Conservation (phyloP, 225 moss, liverwort and hornwort species). For the Neckera pumila region DNA sequence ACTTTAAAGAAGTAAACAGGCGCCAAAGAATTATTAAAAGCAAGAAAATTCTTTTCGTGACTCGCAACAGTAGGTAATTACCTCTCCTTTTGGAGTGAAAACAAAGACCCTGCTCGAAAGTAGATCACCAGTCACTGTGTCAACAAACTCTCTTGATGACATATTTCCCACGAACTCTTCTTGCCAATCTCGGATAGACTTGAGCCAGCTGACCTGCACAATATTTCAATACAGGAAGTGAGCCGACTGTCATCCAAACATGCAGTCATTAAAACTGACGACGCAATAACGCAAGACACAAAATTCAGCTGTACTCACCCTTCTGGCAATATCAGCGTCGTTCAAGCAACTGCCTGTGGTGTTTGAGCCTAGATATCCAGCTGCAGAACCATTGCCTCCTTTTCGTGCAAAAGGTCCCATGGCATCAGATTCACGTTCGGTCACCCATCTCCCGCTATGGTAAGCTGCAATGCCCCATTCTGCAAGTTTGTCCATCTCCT, state of each 20-base stretch:
- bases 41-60: not conserved
- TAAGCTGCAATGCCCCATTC: constrained; percentile 96
- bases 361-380: constrained; percentile 33
- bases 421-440: constrained; percentile 43
- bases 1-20: not conserved
- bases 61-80: not conserved
- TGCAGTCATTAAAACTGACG: not conserved
- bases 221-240: not conserved
- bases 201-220: constrained; percentile 96
- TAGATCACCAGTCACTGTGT: constrained; percentile 94
- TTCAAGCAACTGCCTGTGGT: constrained; percentile 52
- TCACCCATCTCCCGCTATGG: constrained; percentile 72
- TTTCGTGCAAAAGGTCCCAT: constrained; percentile 49
- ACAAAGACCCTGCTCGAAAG: constrained; percentile 98
- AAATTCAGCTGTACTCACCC: constrained; percentile 37
- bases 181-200: constrained; percentile 99
- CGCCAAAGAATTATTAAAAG: not conserved
- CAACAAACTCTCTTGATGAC: constrained; percentile 98
- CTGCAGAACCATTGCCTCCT: constrained; percentile 51
- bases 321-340: constrained; percentile 91
- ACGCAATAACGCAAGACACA: not conserved
- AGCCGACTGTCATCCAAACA: not conserved
- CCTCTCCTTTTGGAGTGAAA: constrained; percentile 98
- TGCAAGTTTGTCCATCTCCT: constrained; percentile 99
- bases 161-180: constrained; percentile 99